These are phyloP conservation scores for Cyclostephanos tholiformis DNA, from an alignment of 108 stramenopile genomes.

Conservation along the genomic window DNA sequence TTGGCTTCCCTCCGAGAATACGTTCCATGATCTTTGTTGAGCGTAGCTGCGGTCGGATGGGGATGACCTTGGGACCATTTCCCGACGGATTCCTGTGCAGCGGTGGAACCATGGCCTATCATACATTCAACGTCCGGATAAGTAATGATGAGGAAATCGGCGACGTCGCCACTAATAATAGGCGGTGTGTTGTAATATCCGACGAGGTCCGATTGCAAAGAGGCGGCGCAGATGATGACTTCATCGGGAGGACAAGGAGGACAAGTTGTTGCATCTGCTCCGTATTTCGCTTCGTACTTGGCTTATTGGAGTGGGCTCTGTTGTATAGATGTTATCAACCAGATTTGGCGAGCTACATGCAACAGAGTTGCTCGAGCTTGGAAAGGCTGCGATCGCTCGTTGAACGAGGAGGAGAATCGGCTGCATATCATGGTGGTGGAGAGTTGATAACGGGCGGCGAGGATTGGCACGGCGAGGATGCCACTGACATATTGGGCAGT, in stretches of 20 bases:
- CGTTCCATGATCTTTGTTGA: constrained; percentile 75
- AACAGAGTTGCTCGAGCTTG: constrained; percentile 68
- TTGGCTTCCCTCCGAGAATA: constrained; percentile 49
- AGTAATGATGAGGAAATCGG: constrained; percentile 19
- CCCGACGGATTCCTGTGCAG: constrained; percentile 26
- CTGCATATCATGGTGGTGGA: constrained; percentile 19
- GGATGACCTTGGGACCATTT: constrained; percentile 67
- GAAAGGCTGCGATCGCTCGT: constrained; percentile 58
- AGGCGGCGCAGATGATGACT: constrained; percentile 41
- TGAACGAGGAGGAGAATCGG: constrained; percentile 48
- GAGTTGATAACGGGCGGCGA: constrained; percentile 35
- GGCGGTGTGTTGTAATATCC: constrained; percentile 45
- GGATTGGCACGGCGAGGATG: constrained; percentile 24
- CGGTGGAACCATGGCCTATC: constrained; percentile 58
- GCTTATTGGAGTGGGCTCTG: constrained; percentile 29
- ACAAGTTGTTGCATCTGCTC: constrained; percentile 42
- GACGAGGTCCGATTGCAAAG: constrained; percentile 59
- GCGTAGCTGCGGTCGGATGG: constrained; percentile 60
- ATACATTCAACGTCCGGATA: constrained; percentile 53
- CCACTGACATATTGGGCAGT: constrained; percentile 18
- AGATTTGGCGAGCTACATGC: constrained; percentile 59
- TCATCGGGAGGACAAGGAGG: constrained; percentile 24
- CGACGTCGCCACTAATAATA: background rate
- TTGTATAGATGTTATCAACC: constrained; percentile 42
- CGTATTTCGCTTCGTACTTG: constrained; percentile 33